phyloP scores from a whole-genome alignment of 2,329 filamentous ascomycete genomes.

The Fusarium anguioides region DNA sequence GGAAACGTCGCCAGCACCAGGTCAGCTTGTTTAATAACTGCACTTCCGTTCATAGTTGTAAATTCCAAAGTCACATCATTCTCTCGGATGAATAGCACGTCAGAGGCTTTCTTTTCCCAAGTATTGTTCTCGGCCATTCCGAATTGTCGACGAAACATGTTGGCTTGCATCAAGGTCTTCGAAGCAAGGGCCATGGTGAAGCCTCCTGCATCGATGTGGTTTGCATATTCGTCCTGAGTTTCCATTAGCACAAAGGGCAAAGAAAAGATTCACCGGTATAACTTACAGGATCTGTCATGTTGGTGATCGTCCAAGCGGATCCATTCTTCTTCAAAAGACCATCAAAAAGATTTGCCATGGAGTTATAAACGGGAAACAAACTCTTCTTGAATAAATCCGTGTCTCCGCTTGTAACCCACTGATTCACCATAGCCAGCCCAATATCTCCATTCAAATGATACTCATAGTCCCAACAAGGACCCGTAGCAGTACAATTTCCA shows the following conservation, averaged over 20 bases:
- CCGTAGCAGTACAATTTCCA: constrained; percentile 1
- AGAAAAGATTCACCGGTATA: rapidly evolving
- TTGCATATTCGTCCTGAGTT: background rate
- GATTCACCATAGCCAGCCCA: background rate
- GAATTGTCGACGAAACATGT: background rate
- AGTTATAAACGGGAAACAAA: background rate
- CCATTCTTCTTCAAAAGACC: background rate
- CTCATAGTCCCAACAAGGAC: constrained; percentile 12
- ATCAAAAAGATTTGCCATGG: background rate
- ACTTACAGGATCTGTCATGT: constrained; percentile 3
- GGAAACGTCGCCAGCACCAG: background rate
- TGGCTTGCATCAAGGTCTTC: background rate
- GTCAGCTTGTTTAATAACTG: background rate
- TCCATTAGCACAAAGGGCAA: rapidly evolving
- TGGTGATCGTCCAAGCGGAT: background rate
- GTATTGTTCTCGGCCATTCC: background rate
- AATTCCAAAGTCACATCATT: background rate
- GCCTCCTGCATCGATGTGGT: background rate
- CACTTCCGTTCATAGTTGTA: background rate
- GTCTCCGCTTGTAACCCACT: constrained; percentile 8
- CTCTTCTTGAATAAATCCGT: constrained; percentile 1
- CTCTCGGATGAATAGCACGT: background rate
- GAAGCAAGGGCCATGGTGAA: constrained; percentile 1
- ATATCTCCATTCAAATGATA: constrained; percentile 2
- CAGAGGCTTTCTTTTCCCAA: background rate